A percentile compares a stretch with the other conserved stretches of the same genome.
These are phyloP conservation scores for button mushroom (Agaricus bisporus) DNA, from an alignment of 768 basidiomycete species.

Conservation along the genomic window DNA sequence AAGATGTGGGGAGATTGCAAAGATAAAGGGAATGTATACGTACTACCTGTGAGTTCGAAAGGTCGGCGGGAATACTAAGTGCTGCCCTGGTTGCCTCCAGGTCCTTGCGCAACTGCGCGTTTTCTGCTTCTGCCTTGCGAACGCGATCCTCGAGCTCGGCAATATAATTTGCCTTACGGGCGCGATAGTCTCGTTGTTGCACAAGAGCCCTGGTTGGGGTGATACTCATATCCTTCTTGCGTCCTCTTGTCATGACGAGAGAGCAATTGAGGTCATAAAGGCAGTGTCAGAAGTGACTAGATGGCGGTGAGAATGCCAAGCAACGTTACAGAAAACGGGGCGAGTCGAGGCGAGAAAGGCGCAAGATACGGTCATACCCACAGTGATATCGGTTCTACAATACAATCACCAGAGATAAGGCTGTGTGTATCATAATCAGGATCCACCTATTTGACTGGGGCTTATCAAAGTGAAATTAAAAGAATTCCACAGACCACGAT, in stretches of 20 bases:
- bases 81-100: slow-evolving; percentile 37
- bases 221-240: slow-evolving; percentile 59
- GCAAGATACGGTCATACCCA: slow-evolving; percentile 11
- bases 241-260: slow-evolving; percentile 50
- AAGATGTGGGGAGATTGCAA: neutral
- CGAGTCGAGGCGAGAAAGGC: slow-evolving; percentile 27
- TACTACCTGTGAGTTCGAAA: slow-evolving; percentile 26
- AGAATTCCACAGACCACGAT: too few relatives aligned
- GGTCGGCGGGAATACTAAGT: slow-evolving; percentile 24
- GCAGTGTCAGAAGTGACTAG: slow-evolving; percentile 10
- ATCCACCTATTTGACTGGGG: too few relatives aligned
- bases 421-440: too few relatives aligned
- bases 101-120: slow-evolving; percentile 41
- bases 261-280: neutral
- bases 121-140: slow-evolving; percentile 50
- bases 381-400: slow-evolving; percentile 8
- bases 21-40: slow-evolving; percentile 9
- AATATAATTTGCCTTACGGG: slow-evolving; percentile 51
- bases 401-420: slow-evolving; percentile 18
- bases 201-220: slow-evolving; percentile 52
- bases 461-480: too few relatives aligned
- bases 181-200: slow-evolving; percentile 62
- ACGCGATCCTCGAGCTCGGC: slow-evolving; percentile 50
- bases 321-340: slow-evolving; percentile 14
- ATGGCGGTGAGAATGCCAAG: slow-evolving; percentile 12